Evolutionary conservation across 1,139 yeast genomes (phyloP), one percentile per base, ranked within the genome.

Genomic region (Kurtzmaniella quercitrusa): DNA sequence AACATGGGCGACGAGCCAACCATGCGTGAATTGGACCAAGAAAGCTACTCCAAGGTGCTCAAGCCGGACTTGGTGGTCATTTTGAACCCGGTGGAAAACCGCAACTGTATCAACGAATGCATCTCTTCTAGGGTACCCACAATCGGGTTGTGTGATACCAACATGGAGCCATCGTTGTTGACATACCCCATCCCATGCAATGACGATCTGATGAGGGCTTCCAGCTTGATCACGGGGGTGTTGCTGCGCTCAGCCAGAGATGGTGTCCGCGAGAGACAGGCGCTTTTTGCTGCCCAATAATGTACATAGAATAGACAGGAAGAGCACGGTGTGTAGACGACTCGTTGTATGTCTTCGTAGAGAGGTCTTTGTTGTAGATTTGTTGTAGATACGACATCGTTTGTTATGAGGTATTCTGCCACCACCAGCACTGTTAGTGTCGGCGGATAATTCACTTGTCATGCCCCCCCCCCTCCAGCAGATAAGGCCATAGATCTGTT

Each of bases 161-260:
- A 93, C 63, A 82, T 85, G 65, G 97, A 93, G 60, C 95, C 98
- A 16, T 79, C 89, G 8, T 68, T 85, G 53, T 85, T 93, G 45
- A 88, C 96, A 1, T 93, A 93, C 63, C 95, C 98, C 41, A 87
- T 93, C 53, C 98, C 98, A 21, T 95, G 95, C 50, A 93, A 93
- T 59, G 98, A 93, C 63, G 98, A 91, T 61, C 85, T 95, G n/a
- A 69, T 81, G 47, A 79, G 98, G 60, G 79, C 95, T 12, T 81
- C 85, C 3, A 84, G 86, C 51, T 70, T 93, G 55, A 77, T 93
- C 57, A 70, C 81, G 44, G 97, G 98, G 48, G 82, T 91, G 16
- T 73, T 93, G 52, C 83, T 95, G 18, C 82, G 77, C 58, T 90
- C 98, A 15, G 98, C 95, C 21, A 82, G 85, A 60, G 75, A 73